Base-by-base conservation (phyloP, 352 stramenopile species). In the Globisporangium ultimum region DNA sequence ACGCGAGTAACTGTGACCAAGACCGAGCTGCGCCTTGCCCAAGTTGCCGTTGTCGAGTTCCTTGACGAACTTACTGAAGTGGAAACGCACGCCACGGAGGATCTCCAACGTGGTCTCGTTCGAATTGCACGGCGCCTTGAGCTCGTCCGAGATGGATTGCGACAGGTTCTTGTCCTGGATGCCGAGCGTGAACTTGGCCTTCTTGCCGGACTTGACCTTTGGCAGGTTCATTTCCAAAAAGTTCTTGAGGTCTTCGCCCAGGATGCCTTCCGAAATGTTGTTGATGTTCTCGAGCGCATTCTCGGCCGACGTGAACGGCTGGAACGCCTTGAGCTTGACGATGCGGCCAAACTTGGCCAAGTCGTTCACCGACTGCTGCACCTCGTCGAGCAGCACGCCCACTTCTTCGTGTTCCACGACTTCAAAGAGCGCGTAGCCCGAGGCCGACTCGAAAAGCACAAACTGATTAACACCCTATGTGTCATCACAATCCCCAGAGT, bases 151-250 rank as follows among this genome's bases (percentile, higher is more conserved):
- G 67, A 99, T 98, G 53, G 97, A 69, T 91, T 85, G 94, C 84
- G 69, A 92, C 75, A 85, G 98, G 68, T 61, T 86, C 85, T 85
- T 98, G 85, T 91, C 98, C 89, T 84, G 98, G 53, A 97, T 87
- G 45, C 91, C 91, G 24, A 98, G 81, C 36, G 81, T 65, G 62
- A 95, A 95, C 63, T 95, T 96, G 61, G 77, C 77, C 70, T 96
- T 95, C 71, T 96, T 96, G 56, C 80, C 80, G 40, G 93, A 80
- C 70, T 97, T 97, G 60, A 96, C 87, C 69, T 99, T 99, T 41
- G 98, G 97, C 55, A 99, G 67, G 80, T 99, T 99, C 88, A 98
- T 98, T 74, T 99, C 97, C 53, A 99, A 86, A 81, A 99, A 99
- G 71, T 98, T 96, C 69, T 98, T 96, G 46, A 98, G 88, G 68